Conservation (phyloP, 768 basidiomycete genomes). For the Boletus speciosus region DNA sequence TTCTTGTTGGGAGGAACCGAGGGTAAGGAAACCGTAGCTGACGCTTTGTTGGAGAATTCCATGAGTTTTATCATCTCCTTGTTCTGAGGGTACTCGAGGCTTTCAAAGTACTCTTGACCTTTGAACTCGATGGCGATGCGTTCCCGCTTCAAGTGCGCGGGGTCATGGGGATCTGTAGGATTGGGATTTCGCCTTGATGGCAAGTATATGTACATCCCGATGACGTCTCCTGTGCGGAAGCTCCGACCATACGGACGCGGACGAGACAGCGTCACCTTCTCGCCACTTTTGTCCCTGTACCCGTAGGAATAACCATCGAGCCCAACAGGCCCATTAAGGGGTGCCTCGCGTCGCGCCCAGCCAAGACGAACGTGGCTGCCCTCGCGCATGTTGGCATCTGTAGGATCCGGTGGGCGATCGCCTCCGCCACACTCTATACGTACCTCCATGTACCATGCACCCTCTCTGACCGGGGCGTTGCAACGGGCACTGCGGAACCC, state of each 20-base stretch:
- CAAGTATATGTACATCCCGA: slow-evolving; percentile 91
- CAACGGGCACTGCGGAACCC: slow-evolving; percentile 89
- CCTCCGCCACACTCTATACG: slow-evolving; percentile 73
- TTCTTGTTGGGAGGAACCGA: slow-evolving; percentile 58
- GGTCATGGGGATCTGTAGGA: slow-evolving; percentile 67
- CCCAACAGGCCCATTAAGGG: slow-evolving; percentile 90
- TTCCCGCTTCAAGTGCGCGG: slow-evolving; percentile 80
- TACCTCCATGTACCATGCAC: slow-evolving; percentile 94
- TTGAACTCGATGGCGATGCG: slow-evolving; percentile 94
- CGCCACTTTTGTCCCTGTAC: slow-evolving; percentile 86
- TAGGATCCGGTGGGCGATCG: slow-evolving; percentile 38
- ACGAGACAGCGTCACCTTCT: slow-evolving; percentile 83
- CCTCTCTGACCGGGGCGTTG: slow-evolving; percentile 86
- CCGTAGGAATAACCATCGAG: slow-evolving; percentile 94
- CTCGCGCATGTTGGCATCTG: slow-evolving; percentile 49
- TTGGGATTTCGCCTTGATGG: slow-evolving; percentile 62
- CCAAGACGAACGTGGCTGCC: slow-evolving; percentile 87
- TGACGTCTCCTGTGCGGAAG: slow-evolving; percentile 79
- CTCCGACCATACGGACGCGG: slow-evolving; percentile 71
- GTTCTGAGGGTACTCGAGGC: slow-evolving; percentile 77
- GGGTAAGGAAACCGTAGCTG: slow-evolving; percentile 52
- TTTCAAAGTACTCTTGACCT: slow-evolving; percentile 96
- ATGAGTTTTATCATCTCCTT: slow-evolving; percentile 93
- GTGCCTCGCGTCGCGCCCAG: slow-evolving; percentile 88
- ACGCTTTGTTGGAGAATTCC: slow-evolving; percentile 66